Evolutionary conservation across 257 asterid genomes (phyloP), one percentile per base, ranked within the genome.

Genomic region (Solanum etuberosum): DNA sequence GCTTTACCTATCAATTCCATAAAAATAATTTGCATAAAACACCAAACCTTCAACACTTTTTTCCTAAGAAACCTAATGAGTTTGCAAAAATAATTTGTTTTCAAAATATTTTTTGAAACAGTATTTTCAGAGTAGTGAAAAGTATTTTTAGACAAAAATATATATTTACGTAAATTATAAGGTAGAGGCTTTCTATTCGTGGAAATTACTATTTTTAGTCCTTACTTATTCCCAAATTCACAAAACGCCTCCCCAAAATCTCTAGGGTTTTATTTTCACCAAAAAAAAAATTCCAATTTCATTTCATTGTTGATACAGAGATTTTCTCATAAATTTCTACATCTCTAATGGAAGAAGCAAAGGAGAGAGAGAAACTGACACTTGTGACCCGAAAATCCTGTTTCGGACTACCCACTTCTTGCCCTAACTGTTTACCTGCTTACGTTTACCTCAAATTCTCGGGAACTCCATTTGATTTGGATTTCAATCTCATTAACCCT

Each of bases 321-420:
- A 18, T 54, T 54, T 18, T 18, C 63, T 18, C 63, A 54, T 0
- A 54, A 18, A 71, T 71, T 71, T 23, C 5, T 37, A 27, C 27
- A 32, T 35, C 40, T 31, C 38, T 32, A 91, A 90, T 89, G 93
- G 92, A 43, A 57, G 91, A 42, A 89, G 90, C 54, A 90, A 86
- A 88, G 18, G 70, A 85, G 2, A 27, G 82, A 34, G 93, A 88
- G 74, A 86, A 88, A 72, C 86, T 96, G 85, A 94, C 96, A 12
- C 93, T 97, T 29, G 97, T 97, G 42, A 92, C 93, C 37, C 86
- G 98, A 80, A 97, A 93, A 63, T 93, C 96, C n/a, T 85, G 91
- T 90, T 97, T 95, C 87, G 98, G 96, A 87, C 92, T 97, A 83
- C 99, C 98, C 88, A 97, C 98, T 21, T 94, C 96, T 40, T 97